Base-by-base conservation (phyloP, 768 basidiomycete genomes). In the Pisolithus orientalis region DNA sequence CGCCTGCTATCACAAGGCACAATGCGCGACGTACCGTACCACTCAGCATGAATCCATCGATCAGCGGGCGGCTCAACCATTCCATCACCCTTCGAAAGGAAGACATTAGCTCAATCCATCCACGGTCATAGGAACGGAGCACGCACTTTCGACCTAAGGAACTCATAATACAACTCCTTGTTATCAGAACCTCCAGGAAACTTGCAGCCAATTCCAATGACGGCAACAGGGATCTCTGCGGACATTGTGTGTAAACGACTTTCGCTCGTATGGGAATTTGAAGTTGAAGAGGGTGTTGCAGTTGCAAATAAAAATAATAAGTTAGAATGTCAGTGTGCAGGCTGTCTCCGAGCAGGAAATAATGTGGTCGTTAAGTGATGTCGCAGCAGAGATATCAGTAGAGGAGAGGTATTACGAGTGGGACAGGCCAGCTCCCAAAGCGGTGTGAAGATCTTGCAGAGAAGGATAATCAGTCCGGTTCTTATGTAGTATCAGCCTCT, bases 181-280 rank as follows among this genome's bases (percentile, higher is more conserved):
- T 66, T 66, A 27, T 67, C 65, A 17, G 66, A 67, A 43, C 62
- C 64, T 40, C 64, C 64, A 44, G 65, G 65, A 39, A 67, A 68
- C 54, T 61, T 66, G 48, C 66, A 66, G n/a, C 65, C 65, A 29
- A 67, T 68, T 24, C 65, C 66, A 40, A 67, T 60, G 44, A 68
- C 42, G 16, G 65, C 66, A 48, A 61, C 62, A 5, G 65, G 65
- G 13, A 59, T 44, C 53, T 66, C 55, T 37, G 66, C 60, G 29
- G 66, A 67, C 65, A 67, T 67, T 7, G 5, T 39, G 42, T 28
- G 21, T 21, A 9, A 31, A 52, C 29, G 44, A 47, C 39, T 21
- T 42, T 53, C 31, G 39, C 47, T 38, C 14, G 38, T 47, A 46
- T 34, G 10, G 46, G 6, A n/a, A 47, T 10, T 14, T 37, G 46